Base-by-base conservation (phyloP, 257 asterid species). In the Capsicum baccatum region DNA sequence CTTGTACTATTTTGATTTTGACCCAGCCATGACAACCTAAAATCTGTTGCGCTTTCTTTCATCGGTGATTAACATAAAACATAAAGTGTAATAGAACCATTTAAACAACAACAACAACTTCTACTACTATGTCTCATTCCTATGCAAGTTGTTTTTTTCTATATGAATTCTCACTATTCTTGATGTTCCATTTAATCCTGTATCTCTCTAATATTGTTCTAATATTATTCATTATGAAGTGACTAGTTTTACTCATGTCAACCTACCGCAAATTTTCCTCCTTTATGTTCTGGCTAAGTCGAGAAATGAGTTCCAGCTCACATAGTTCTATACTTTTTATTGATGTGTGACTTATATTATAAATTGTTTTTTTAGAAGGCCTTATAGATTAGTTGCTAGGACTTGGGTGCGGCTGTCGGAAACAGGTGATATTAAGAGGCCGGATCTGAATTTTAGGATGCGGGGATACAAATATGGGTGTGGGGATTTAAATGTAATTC, bases 1-100 rank as follows among this genome's bases (percentile, higher is more conserved):
- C 54, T 68, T 68, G 13, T 15, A 42, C 52, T 68, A 39, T 85
- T 68, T 52, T 74, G 70, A 83, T 84, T 78, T 26, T 37, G 39
- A 39, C 17, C 26, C 21, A 16, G 54, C 54, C 78, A 68, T 84
- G 57, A 78, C 12, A 44, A 79, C 67, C 74, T 82, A 59, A 17
- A 82, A 56, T 54, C 37, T 84, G 44, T 80, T 82, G 44, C 6
- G 13, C 14, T 74, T 39, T 84, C 59, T 37, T 74, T 50, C 64
- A 21, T 59, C 19, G 6, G 78, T 68, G 19, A 15, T 68, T 68
- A 68, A 68, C 54, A 68, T 39, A 62, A 21, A 37, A 15, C 19
- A 15, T 15, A 62, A 15, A 14, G 52, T 66, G 48, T 66, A 48
- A 42, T 3, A 39, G 73, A 66, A 66, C 11, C 47, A 68, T 37